Base-by-base conservation (phyloP, 2,329 filamentous ascomycete genomes). In the Epicoccum nigrum region DNA sequence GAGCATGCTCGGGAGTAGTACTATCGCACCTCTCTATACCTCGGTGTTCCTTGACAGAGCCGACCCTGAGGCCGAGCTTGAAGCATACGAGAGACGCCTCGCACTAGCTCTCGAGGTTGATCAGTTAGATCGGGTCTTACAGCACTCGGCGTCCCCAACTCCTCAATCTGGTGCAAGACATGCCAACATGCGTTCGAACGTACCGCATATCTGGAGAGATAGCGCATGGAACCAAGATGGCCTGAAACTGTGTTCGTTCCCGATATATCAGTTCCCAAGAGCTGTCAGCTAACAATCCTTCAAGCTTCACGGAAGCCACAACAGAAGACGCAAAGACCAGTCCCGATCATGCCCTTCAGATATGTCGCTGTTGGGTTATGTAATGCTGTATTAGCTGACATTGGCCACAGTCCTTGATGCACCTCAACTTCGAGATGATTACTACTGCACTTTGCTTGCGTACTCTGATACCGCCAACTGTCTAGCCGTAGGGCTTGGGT, bases 391-490 rank as follows among this genome's bases (percentile, higher is more conserved):
- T 15, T 34, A 54, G 27, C 68, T 81, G 48, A 80, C 65, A 51
- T 13, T 2, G 19, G 15, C 56, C 23, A 88, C 86, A 75, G 89
- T 97, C 6, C 81, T 99, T 4, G 91, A 97, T 74, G 93, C 93
- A 7, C 92, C 92, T 2, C 84, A 86, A 43, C 79, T 97, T n/a
- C 86, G 91, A 49, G 92, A 97, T 64, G 93, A 99, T 72, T 99
- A 92, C 71, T 99, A 99, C 71, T 97, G 92, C 74, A 94, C 92
- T 0, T 81, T 92, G 2, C 80, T 99, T 45, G 91, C 94, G 8
- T 97, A 96, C 71, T 96, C 88, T 0, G 73, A 82, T 32, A 88
- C 84, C 7, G 83, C 85, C 42, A 83, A 88, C 45, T 89, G 87
- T 12, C 81, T 99, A 13, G 93, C 91, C 15, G 90, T 97, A 15